Base-by-base conservation (phyloP, 2,329 filamentous ascomycete species). In the Nigrospora sphaerica region DNA sequence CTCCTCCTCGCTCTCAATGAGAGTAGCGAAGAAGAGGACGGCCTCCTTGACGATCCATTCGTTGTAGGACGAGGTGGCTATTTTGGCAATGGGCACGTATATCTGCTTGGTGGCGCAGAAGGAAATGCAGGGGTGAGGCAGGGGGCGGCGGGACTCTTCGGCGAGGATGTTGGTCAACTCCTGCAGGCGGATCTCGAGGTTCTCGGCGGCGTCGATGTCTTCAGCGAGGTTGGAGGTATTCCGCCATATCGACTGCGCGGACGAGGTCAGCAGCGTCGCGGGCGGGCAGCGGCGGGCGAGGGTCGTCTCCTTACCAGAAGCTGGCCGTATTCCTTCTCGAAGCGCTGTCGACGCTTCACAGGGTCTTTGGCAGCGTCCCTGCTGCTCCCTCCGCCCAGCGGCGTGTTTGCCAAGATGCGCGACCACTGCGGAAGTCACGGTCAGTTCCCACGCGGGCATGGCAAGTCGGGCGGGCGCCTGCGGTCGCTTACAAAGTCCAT, bases 1-100 rank as follows among this genome's bases (percentile, higher is more conserved):
- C 62, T 96, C 93, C 68, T 96, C 91, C 65, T 97, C 93, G 63
- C 90, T 93, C 67, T 98, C 93, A 58, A 97, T 88, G 52, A 98
- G 77, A 14, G 89, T 90, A 47, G 88, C 89, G 66, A 96, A 96
- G 61, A 96, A 83, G 36, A 85, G 74, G 34, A 95, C 86, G 23
- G 88, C 86, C 60, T 92, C 87, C 53, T 85, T 83, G 55, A 97
- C 85, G 59, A 96, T 85, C 60, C 81, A 85, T 57, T 95, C 86
- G 64, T 95, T 87, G 63, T 88, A 85, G 32, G 87, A 90, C 0
- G 85, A 85, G 3, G 88, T 82, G 3, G 91, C 90, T 55, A 97
- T 90, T 68, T 95, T 90, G 52, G 88, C 87, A 52, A 97, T 84
- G 12, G 88, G 86, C 5, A 89, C 83, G 64, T 95, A 98, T 44